These are phyloP conservation scores for Paraphaeosphaeria sporulosa DNA, from an alignment of 2,329 filamentous ascomycete genomes.

Conservation along the genomic window DNA sequence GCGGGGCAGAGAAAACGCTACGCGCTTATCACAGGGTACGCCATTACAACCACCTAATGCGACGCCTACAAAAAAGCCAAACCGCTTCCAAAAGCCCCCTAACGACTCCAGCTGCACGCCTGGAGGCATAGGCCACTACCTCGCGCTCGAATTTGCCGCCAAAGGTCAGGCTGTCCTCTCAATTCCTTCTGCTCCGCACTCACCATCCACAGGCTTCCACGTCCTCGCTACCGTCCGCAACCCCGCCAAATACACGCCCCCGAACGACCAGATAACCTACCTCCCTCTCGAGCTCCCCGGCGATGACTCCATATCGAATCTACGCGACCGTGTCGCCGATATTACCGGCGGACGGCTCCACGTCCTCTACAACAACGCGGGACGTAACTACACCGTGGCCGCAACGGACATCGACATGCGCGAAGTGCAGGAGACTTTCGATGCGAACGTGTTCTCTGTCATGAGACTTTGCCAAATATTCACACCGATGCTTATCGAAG, in stretches of 20 bases:
- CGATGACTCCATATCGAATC: conserved; percentile 56
- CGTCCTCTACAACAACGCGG: conserved; percentile 67
- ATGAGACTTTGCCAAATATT: conserved; percentile 67
- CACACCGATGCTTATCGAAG: conserved; percentile 59
- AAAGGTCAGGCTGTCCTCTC: conserved; percentile 37
- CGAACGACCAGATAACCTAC: conserved; percentile 61
- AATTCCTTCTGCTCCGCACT: not conserved
- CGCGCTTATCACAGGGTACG: conserved; percentile 50
- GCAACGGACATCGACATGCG: conserved; percentile 61
- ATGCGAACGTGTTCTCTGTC: conserved; percentile 62
- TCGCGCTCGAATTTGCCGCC: conserved; percentile 64
- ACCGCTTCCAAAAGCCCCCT: conserved; percentile 13
- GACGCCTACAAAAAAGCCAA: conserved; percentile 2
- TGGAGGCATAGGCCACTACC: conserved; percentile 66
- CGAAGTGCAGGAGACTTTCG: conserved; percentile 42
- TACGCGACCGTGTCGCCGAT: conserved; percentile 56
- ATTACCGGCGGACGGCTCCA: conserved; percentile 60
- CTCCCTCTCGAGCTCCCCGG: conserved; percentile 62
- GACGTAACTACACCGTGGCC: conserved; percentile 64
- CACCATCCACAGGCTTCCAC: conserved; percentile 53
- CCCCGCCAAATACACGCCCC: conserved; percentile 57
- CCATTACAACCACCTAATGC: not conserved
- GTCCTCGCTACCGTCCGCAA: conserved; percentile 67
- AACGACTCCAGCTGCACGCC: conserved; percentile 54
- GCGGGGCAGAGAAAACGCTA: conserved; percentile 30